These are phyloP conservation scores for Cutaneotrichosporon sp. DNA, from an alignment of 1,284 basidiomycete species.

Conservation along the genomic window DNA sequence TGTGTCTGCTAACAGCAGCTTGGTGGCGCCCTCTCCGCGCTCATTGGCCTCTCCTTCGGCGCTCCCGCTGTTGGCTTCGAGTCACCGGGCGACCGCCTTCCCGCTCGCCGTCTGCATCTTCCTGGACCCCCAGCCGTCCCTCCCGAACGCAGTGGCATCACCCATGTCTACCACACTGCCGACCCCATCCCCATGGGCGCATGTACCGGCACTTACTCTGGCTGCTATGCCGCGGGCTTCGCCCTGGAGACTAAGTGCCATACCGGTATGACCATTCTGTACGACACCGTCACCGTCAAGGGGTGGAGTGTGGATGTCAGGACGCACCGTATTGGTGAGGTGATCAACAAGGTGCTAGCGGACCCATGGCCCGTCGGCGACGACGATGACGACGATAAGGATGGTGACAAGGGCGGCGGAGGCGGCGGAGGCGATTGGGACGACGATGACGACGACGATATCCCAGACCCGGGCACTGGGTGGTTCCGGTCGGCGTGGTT, in stretches of 20 bases:
- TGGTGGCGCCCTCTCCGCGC: constrained; percentile 78
- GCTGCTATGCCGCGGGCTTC: constrained; percentile 50
- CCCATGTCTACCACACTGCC: constrained; percentile 57
- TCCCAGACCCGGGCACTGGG: constrained; percentile 7
- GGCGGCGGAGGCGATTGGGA: constrained; percentile 1
- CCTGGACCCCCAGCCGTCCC: constrained; percentile 57
- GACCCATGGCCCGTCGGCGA: constrained; percentile 61
- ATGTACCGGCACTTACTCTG: constrained; percentile 49
- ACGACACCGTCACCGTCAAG: constrained; percentile 78
- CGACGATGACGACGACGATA: constrained; percentile 9
- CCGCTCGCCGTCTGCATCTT: constrained; percentile 78
- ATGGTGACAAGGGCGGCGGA: constrained; percentile 44
- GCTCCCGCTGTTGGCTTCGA: constrained; percentile 84
- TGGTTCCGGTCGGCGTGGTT: constrained; percentile 7
- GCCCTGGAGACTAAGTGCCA: constrained; percentile 60
- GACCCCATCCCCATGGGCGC: constrained; percentile 51
- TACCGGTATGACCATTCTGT: constrained; percentile 74
- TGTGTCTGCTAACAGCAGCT: constrained; percentile 54
- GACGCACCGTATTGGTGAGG: constrained; percentile 68
- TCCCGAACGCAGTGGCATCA: constrained; percentile 47
- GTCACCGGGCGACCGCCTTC: constrained; percentile 82
- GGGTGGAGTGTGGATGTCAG: constrained; percentile 77
- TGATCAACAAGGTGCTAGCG: constrained; percentile 67
- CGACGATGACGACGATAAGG: constrained; percentile 44
- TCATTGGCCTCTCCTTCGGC: constrained; percentile 89